Conservation (phyloP, 73 alveolate genomes). For the Breviolum minutum region DNA sequence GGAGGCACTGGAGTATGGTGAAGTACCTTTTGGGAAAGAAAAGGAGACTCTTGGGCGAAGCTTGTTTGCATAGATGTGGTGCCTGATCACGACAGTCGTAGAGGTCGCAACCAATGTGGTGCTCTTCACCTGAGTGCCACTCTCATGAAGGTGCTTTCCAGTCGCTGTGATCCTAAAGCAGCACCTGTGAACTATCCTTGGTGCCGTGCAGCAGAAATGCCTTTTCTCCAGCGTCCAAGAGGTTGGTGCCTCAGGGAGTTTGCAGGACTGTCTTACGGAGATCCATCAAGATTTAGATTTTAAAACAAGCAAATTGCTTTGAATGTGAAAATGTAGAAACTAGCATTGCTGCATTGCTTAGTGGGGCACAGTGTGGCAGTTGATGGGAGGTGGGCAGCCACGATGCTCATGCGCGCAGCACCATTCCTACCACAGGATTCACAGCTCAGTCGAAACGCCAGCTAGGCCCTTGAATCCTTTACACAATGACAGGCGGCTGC, state of each 20-base stretch:
- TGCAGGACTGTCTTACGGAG: neutral
- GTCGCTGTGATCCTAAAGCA: neutral
- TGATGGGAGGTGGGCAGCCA: conserved; percentile 9
- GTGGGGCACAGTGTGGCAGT: conserved; percentile 25
- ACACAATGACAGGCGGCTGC: too few species aligned
- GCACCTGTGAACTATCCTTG: neutral
- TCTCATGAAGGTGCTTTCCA: neutral
- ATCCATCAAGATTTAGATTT: neutral
- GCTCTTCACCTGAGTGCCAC: neutral
- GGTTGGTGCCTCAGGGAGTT: conserved; percentile 12
- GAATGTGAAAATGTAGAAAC: too few species aligned
- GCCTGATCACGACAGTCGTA: conserved; percentile 50
- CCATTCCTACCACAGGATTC: conserved; percentile 8
- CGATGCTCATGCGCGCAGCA: conserved; percentile 26
- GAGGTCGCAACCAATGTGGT: conserved; percentile 38
- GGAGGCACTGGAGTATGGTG: too few species aligned
- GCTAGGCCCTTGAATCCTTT: too few species aligned
- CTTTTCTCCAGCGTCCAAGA: conserved; percentile 15
- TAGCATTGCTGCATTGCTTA: neutral
- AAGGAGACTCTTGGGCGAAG: too few species aligned
- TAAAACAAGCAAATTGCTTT: neutral
- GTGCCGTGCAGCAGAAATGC: conserved; percentile 22
- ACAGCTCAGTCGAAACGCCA: neutral
- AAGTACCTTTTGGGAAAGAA: too few species aligned
- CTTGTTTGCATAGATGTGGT: neutral